These are phyloP conservation scores for Aphanomyces euteiches DNA, from an alignment of 352 stramenopile species.

Conservation along the genomic window DNA sequence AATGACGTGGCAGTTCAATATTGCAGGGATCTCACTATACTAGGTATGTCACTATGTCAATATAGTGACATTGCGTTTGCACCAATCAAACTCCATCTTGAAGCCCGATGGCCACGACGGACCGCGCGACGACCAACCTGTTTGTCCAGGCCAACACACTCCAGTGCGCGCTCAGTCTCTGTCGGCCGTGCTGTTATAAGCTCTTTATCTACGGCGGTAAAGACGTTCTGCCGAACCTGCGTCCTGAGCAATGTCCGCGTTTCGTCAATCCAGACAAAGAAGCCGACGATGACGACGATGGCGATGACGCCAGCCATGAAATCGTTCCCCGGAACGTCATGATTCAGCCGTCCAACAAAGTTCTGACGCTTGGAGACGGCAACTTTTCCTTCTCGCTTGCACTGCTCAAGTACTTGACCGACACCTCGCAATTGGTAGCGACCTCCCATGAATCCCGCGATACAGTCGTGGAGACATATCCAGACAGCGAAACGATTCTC, in stretches of 20 bases:
- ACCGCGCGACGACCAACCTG: slow-evolving; percentile 20
- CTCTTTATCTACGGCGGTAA: slow-evolving; percentile 60
- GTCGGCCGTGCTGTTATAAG: slow-evolving; percentile 84
- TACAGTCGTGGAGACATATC: slow-evolving; percentile 88
- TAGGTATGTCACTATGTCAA: no score
- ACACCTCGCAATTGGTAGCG: slow-evolving; percentile 54
- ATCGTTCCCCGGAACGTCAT: slow-evolving; percentile 24
- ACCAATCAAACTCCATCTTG: no score
- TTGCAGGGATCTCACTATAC: no score
- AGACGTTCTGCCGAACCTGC: slow-evolving; percentile 62
- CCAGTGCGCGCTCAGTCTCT: slow-evolving; percentile 54
- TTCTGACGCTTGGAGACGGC: slow-evolving; percentile 93
- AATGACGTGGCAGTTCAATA: no score
- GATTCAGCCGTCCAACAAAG: background rate
- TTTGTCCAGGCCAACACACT: slow-evolving; percentile 65
- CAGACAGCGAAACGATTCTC: slow-evolving; percentile 78
- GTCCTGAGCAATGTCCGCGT: slow-evolving; percentile 66
- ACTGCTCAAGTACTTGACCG: slow-evolving; percentile 59
- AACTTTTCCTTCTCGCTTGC: slow-evolving; percentile 95
- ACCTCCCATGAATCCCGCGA: slow-evolving; percentile 90
- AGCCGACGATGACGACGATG: slow-evolving; percentile 21
- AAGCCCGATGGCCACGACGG: background rate
- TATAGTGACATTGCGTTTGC: no score
- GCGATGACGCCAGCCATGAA: slow-evolving; percentile 36
- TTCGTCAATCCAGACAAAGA: slow-evolving; percentile 32